phyloP scores from a whole-genome alignment of 768 basidiomycete species.

The Trametes maxima region DNA sequence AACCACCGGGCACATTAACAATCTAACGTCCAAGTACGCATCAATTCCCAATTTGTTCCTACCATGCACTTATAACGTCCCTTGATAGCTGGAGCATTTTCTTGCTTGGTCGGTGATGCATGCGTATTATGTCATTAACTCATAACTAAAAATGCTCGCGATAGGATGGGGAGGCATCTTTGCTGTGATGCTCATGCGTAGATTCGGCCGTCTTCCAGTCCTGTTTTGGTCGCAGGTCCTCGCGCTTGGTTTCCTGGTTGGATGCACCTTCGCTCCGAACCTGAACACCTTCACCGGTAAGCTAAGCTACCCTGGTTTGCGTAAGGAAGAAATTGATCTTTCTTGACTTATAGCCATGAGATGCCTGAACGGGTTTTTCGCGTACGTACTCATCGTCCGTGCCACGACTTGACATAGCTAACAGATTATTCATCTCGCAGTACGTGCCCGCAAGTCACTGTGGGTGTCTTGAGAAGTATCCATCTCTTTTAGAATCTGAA shows the following conservation, averaged over 20 bases:
- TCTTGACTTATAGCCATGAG: slow-evolving; percentile 48
- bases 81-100: slow-evolving; percentile 72
- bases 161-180: slow-evolving; percentile 63
- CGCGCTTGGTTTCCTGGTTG: slow-evolving; percentile 59
- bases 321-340: background rate
- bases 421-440: slow-evolving; percentile 23
- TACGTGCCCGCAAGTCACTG: slow-evolving; percentile 64
- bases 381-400: slow-evolving; percentile 34
- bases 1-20: slow-evolving; percentile 58
- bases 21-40: slow-evolving; percentile 54
- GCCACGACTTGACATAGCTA: too few relatives aligned
- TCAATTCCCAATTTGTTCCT: background rate
- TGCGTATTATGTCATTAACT: background rate
- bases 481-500: background rate
- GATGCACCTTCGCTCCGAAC: slow-evolving; percentile 59
- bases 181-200: slow-evolving; percentile 65
- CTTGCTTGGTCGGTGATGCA: slow-evolving; percentile 45
- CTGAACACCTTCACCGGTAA: slow-evolving; percentile 58
- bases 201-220: slow-evolving; percentile 64
- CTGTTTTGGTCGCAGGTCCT: slow-evolving; percentile 72
- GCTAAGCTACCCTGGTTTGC: background rate
- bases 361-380: slow-evolving; percentile 61
- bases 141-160: background rate
- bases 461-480: slow-evolving; percentile 11
- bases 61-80: background rate